These are phyloP conservation scores for Ceratobasidium sp. DNA, from an alignment of 1,284 basidiomycete species.

Conservation along the genomic window DNA sequence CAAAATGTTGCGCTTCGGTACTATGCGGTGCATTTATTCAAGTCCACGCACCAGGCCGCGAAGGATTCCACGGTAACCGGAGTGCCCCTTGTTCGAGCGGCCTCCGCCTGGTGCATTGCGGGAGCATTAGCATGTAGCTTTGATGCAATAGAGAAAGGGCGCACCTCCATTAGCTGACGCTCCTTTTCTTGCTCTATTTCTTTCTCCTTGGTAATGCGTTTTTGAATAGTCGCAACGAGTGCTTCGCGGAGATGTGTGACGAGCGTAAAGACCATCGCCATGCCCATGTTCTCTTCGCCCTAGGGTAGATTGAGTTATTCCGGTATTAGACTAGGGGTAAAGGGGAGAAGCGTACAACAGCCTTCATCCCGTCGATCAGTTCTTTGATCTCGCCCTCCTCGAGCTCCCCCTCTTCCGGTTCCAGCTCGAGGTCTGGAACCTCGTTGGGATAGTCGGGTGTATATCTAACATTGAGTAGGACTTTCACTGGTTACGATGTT, in stretches of 20 bases:
- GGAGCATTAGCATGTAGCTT: background rate
- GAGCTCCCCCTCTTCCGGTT: conserved; percentile 74
- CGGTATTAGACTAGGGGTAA: background rate
- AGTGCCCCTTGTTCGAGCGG: conserved; percentile 88
- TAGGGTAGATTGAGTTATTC: conserved; percentile 54
- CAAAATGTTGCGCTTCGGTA: background rate
- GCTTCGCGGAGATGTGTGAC: conserved; percentile 88
- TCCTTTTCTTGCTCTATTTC: conserved; percentile 78
- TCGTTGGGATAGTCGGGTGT: conserved; percentile 77
- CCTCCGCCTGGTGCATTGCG: conserved; percentile 74
- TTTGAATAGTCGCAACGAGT: conserved; percentile 71
- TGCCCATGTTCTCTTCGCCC: conserved; percentile 92
- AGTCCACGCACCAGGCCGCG: conserved; percentile 64
- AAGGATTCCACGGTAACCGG: conserved; percentile 88
- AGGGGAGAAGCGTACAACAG: conserved; percentile 64
- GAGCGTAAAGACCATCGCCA: conserved; percentile 98
- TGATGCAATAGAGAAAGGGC: conserved; percentile 8
- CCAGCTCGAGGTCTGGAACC: conserved; percentile 79
- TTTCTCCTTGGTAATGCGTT: conserved; percentile 66
- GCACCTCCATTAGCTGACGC: conserved; percentile 78
- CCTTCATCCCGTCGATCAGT: conserved; percentile 69
- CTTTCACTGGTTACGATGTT: conserved; percentile 67
- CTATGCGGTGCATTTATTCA: background rate
- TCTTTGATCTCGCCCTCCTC: conserved; percentile 66
- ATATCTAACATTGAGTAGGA: conserved; percentile 78